Base-by-base conservation (phyloP, 495 filamentous ascomycete species). In the Aspergillus diversus region DNA sequence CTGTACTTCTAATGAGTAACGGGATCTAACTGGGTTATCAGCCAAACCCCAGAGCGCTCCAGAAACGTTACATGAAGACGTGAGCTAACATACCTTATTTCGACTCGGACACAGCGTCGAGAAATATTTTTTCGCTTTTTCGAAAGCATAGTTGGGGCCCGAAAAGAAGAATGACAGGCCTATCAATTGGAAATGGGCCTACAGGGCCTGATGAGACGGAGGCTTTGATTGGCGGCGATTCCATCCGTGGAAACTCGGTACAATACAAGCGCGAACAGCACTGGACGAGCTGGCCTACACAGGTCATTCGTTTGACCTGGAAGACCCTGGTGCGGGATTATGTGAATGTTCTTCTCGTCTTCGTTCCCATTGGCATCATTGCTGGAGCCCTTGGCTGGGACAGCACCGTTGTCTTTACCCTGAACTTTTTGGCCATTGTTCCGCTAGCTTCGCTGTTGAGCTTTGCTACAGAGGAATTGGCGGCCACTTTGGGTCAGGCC, bases 381-480 rank as follows among this genome's bases (percentile, higher is more conserved):
- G 85, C 92, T 21, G 94, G 92, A 34, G 79, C 77, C 3, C 70
- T 87, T n/a, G 76, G 82, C 42, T 92, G 91, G 90, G 83, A 87
- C 69, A 84, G 93, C 7, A 87, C 90, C 0, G 84, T 85, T 32
- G 85, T 96, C 39, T 99, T 99, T 71, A 76, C 87, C 9, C 80
- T 97, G 69, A 99, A 99, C 77, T 99, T 98, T 76, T 83, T 97
- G 67, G 94, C 95, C 59, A 99, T 99, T 67, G 89, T 99, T 57
- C 95, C 95, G 7, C 83, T 99, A 43, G 95, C 95, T 27, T 91
- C 94, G 6, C 81, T 99, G 63, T 80, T 99, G 63, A 96, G 93
- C 63, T 97, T 97, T 75, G 95, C 95, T 48, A 99, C 95, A 1
- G 95, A 97, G 78, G 92, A 99, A 75, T 82, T 99, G 62, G 87